Conservation (phyloP, 306 rosid species). For the Boehmeria nivea region DNA sequence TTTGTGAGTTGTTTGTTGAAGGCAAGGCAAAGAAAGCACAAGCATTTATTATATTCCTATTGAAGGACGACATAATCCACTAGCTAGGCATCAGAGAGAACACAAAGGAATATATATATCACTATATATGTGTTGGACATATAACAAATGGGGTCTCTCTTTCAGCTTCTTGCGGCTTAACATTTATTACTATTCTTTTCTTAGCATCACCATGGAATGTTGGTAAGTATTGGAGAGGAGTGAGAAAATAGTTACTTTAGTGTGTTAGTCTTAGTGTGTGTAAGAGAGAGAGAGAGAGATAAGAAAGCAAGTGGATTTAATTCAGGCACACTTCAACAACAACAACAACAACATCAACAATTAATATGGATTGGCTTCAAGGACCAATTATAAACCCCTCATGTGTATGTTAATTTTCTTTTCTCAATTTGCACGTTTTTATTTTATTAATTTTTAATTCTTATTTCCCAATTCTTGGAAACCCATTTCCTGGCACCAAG, state of each 20-base stretch:
- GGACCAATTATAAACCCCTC: slow-evolving; percentile 77
- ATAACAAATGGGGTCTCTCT: slow-evolving; percentile 44
- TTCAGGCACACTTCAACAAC: slow-evolving; percentile 21
- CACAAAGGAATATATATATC: slow-evolving; percentile 40
- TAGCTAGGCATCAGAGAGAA: slow-evolving; percentile 25
- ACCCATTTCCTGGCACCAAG: slow-evolving; percentile 12
- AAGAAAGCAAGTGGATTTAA: slow-evolving; percentile 28
- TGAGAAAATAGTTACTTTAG: slow-evolving; percentile 1
- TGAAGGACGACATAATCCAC: slow-evolving; percentile 10
- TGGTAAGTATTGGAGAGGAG: slow-evolving; percentile 31
- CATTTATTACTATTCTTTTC: slow-evolving; percentile 68
- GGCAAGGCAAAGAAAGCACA: slow-evolving; percentile 22
- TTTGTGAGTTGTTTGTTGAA: slow-evolving; percentile 28
- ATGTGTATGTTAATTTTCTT: slow-evolving; percentile 43
- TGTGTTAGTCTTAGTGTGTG: too few species aligned
- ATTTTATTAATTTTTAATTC: not conserved
- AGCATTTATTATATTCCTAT: slow-evolving; percentile 56
- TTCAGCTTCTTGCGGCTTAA: slow-evolving; percentile 41
- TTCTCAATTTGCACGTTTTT: not conserved
- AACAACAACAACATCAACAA: not conserved
- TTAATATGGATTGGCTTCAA: slow-evolving; percentile 73
- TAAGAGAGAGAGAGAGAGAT: slow-evolving; percentile 12
- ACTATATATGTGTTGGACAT: not conserved
- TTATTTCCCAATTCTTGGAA: not conserved
- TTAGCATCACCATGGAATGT: slow-evolving; percentile 65